Evolutionary conservation across 768 basidiomycete genomes (phyloP).

Genomic region (Boletus rubescentipes): DNA sequence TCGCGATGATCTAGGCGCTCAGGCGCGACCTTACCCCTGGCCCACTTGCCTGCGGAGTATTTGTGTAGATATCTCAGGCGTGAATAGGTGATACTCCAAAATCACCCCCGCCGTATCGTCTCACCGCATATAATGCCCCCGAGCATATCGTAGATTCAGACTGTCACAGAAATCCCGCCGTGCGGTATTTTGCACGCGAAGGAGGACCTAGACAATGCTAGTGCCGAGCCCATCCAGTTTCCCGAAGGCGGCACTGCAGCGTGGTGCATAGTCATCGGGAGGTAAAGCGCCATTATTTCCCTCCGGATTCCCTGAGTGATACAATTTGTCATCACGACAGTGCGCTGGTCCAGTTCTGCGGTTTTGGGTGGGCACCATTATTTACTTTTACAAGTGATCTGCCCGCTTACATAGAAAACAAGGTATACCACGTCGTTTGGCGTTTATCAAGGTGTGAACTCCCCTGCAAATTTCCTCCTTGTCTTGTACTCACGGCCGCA

Average conservation of each 20-base stretch:
- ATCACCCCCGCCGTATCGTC: neutral
- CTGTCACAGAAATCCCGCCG: neutral
- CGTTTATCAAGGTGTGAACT: constrained; percentile 38
- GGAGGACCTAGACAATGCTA: neutral
- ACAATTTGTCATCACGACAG: constrained; percentile 11
- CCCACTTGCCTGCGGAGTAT: neutral
- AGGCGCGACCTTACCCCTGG: too few species aligned
- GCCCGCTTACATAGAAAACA: neutral
- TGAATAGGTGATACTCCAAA: neutral
- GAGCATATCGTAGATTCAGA: constrained; percentile 1
- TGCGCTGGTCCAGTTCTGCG: constrained; percentile 31
- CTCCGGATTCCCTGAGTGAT: neutral
- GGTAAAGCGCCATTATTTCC: constrained; percentile 10
- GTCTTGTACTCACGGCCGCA: constrained; percentile 9
- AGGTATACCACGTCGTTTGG: constrained; percentile 39
- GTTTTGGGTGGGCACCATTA: constrained; percentile 28
- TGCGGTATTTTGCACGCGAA: neutral
- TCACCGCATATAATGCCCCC: constrained; percentile 3
- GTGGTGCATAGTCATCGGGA: constrained; percentile 26
- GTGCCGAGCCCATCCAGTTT: constrained; percentile 9
- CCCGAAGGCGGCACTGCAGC: constrained; percentile 30
- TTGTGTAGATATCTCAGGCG: neutral
- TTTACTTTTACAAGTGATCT: neutral
- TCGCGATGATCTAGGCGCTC: neutral
- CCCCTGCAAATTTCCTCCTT: neutral